Evolutionary conservation across 78 protist genomes (phyloP).

Genomic region (Dictyostelium discoideum): DNA sequence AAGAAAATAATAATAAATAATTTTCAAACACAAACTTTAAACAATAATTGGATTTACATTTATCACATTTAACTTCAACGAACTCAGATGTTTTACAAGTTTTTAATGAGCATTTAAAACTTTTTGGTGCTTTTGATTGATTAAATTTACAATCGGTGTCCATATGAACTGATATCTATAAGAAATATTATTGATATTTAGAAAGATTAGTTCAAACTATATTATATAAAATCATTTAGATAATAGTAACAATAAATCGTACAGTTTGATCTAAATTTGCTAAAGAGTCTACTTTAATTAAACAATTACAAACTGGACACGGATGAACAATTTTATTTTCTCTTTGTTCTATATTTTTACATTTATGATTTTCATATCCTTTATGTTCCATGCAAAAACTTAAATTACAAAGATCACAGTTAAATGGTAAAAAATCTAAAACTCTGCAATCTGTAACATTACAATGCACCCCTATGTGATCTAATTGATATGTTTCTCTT

Average conservation of each 20-base stretch:
- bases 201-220: background rate
- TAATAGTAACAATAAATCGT: too few relatives aligned
- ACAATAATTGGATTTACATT: slow-evolving; percentile 59
- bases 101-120: slow-evolving; percentile 13
- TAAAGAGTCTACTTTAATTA: background rate
- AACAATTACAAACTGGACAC: slow-evolving; percentile 32
- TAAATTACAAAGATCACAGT: background rate
- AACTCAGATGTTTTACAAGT: slow-evolving; percentile 44
- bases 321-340: slow-evolving; percentile 38
- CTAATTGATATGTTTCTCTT: background rate
- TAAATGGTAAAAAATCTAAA: slow-evolving; percentile 30
- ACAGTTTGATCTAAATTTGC: slow-evolving; percentile 7
- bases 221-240: too few relatives aligned
- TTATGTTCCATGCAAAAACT: background rate
- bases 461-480: background rate
- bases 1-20: background rate
- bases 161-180: background rate
- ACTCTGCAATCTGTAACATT: background rate
- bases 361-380: background rate
- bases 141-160: background rate
- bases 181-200: background rate
- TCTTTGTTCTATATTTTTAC: background rate
- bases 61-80: slow-evolving; percentile 40
- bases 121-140: slow-evolving; percentile 8
- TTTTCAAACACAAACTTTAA: background rate